Percentiles rank a stretch among this genome's conserved stretches.
Evolutionary conservation across 2,329 filamentous ascomycete species (phyloP).

Genomic region (Apiospora rasikravindrae): DNA sequence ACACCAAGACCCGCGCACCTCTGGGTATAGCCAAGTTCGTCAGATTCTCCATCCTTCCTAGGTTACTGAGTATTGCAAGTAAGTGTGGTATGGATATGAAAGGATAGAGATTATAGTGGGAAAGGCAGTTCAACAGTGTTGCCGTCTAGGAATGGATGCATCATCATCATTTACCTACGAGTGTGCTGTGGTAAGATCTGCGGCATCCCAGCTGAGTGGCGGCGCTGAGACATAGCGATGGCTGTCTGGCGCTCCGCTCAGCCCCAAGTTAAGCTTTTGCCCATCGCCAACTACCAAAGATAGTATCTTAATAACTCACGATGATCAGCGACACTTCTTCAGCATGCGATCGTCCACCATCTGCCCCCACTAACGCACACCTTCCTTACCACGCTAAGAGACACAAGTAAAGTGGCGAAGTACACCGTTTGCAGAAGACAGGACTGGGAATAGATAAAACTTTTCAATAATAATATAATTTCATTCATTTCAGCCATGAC

Average conservation of each 20-base stretch:
- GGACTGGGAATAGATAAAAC: not conserved
- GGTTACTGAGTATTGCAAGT: not conserved
- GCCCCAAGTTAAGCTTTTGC: too few species aligned
- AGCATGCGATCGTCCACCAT: not conserved
- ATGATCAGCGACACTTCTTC: not conserved
- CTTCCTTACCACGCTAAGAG: not conserved
- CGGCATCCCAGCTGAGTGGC: too few species aligned
- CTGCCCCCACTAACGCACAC: not conserved
- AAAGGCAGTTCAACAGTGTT: not conserved
- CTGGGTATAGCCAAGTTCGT: not conserved
- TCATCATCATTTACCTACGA: not conserved
- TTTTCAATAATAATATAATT: not conserved
- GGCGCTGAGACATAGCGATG: not conserved
- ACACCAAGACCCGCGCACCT: not conserved
- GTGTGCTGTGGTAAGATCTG: not conserved
- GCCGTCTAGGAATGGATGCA: not conserved
- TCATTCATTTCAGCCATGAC: slow-evolving; percentile 13
- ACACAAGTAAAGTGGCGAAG: not conserved
- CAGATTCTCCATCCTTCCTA: not conserved
- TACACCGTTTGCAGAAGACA: not conserved
- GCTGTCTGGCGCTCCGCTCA: not conserved
- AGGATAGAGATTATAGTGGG: not conserved
- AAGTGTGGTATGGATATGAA: not conserved
- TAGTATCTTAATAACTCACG: not conserved
- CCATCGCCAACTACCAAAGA: not conserved